Percentiles rank a stretch among this genome's conserved stretches.
Evolutionary conservation across 306 rosid species (phyloP).

Genomic region (Glycine soja): DNA sequence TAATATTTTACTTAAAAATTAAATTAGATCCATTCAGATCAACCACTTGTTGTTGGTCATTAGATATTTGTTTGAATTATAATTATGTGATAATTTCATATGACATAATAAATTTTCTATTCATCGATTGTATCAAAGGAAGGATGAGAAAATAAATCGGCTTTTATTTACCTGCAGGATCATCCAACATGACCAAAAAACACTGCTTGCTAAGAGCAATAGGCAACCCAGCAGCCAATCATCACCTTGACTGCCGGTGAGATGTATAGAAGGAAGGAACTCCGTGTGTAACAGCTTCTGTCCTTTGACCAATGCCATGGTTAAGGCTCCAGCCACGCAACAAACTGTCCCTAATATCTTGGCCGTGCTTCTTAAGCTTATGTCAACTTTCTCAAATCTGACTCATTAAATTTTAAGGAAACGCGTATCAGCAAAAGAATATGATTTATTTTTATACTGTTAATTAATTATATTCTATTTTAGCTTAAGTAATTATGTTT

Average conservation of each 20-base stretch:
- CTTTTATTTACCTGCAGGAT: conserved; percentile 63
- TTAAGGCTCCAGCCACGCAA: conserved; percentile 76
- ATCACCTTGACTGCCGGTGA: conserved; percentile 44
- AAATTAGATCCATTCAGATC: no score
- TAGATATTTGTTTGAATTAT: not conserved
- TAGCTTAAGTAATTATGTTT: not conserved
- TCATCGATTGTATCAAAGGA: no score
- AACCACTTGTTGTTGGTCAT: no score
- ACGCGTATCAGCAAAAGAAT: not conserved
- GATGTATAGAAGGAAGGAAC: conserved; percentile 45
- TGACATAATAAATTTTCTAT: no score
- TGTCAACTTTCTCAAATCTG: conserved; percentile 65
- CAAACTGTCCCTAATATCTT: conserved; percentile 67
- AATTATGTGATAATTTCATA: not conserved
- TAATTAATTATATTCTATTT: not conserved
- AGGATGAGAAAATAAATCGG: no score
- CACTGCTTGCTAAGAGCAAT: conserved; percentile 57
- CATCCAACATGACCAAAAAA: conserved; percentile 67
- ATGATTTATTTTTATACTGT: not conserved
- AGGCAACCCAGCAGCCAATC: conserved; percentile 62
- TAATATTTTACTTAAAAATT: no score
- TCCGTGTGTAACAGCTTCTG: conserved; percentile 60
- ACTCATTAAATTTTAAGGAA: not conserved
- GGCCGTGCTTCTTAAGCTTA: conserved; percentile 62
- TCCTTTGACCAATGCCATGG: conserved; percentile 74